Evolutionary conservation across 73 alveolate genomes (phyloP), one percentile per base, ranked within the genome.

Genomic region (Paramecium caudatum): DNA sequence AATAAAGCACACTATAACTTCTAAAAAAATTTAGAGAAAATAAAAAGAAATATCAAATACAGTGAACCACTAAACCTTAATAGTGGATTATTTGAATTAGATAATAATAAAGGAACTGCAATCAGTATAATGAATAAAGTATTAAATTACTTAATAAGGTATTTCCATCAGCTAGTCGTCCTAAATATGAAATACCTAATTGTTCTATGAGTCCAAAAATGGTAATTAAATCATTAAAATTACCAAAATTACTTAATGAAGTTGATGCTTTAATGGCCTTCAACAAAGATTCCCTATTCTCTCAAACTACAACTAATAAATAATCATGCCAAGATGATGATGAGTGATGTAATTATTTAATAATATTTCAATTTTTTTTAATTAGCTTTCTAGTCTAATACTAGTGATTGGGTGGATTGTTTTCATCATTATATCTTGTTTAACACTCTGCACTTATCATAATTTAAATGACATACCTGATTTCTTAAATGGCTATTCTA

Each of bases 81-180:
- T 39, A 41, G 32, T 15, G 47, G 55, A 4, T 74, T 74, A 74
- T 74, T 74, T 74, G 88, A 74, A 5, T 27, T 74, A 4, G 88
- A 74, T 41, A 10, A 37, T 21, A 74, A 37, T 41, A 74, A 74
- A 17, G 88, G 88, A 7, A 27, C 69, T 36, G 88, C 88, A 4
- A 41, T 74, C 17, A 74, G 88, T 74, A 74, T 74, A 74, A 74
- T 74, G 88, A 74, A 74, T 74, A 74, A 39, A 21, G 88, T 74
- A 74, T 9, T 0, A 16, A 74, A 41, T 41, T 37, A 47, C 17
- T 17, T 41, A n/a, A 16, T 3, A 39, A 74, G 68, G 88, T 74
- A 19, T 74, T 74, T 74, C 88, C 88, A 8, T 23, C 69, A 34
- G 69, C 88, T 9, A 74, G 43, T 37, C 43, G 88, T 27, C 88